phyloP scores from a whole-genome alignment of 768 basidiomycete species.

The Agrocybe pediades region DNA sequence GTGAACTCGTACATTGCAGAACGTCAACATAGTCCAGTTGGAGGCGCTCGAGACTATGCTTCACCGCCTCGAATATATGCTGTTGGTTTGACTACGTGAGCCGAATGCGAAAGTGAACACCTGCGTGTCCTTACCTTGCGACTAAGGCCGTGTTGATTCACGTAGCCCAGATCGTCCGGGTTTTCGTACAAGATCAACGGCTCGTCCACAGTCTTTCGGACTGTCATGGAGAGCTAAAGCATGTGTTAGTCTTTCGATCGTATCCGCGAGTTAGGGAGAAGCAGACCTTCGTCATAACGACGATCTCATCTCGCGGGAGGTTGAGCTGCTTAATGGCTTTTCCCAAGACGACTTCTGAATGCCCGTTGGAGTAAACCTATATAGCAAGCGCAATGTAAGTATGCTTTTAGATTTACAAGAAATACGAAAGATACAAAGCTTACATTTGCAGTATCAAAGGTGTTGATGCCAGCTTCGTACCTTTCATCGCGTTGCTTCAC shows the following conservation, averaged over 20 bases:
- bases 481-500: too few species aligned
- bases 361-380: conserved; percentile 66
- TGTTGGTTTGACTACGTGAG: conserved; percentile 29
- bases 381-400: background rate
- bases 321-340: conserved; percentile 69
- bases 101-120: background rate
- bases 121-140: conserved; percentile 25
- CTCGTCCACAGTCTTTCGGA: conserved; percentile 25
- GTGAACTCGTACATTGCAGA: conserved; percentile 53
- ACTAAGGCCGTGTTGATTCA: conserved; percentile 52
- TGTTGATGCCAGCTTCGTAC: conserved; percentile 65
- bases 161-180: conserved; percentile 45
- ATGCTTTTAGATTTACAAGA: background rate
- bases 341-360: conserved; percentile 67
- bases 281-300: conserved; percentile 73
- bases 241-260: background rate
- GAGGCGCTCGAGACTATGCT: conserved; percentile 61
- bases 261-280: background rate
- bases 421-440: background rate
- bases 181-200: conserved; percentile 16
- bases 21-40: conserved; percentile 80
- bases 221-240: conserved; percentile 38
- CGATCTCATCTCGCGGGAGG: conserved; percentile 74
- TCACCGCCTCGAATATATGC: conserved; percentile 75
- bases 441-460: conserved; percentile 61